These are phyloP conservation scores for Phytomonas sp. DNA, from an alignment of 208 protist species.

Conservation along the genomic window DNA sequence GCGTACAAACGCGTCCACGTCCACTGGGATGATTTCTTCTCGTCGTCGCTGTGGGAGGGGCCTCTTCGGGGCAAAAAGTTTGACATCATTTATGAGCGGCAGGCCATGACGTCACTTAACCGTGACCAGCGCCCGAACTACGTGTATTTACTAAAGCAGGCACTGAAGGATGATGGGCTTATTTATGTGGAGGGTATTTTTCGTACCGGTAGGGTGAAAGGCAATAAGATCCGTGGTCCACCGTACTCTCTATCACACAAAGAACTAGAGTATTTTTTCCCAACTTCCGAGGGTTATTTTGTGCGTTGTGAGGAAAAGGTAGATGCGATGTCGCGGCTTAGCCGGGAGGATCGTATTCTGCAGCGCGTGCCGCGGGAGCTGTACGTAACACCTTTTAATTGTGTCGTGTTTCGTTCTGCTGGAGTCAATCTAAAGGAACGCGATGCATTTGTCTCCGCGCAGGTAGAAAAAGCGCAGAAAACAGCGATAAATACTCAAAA, in stretches of 20 bases:
- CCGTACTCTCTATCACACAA: conserved; percentile 59
- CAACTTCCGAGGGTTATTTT: conserved; percentile 50
- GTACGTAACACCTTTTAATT: conserved; percentile 83
- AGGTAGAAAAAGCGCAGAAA: not conserved
- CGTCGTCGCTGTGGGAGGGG: conserved; percentile 65
- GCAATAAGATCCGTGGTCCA: conserved; percentile 70
- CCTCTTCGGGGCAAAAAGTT: conserved; percentile 37
- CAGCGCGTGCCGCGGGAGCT: conserved; percentile 70
- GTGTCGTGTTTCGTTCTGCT: conserved; percentile 67
- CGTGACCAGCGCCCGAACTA: conserved; percentile 77
- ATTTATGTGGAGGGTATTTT: conserved; percentile 87
- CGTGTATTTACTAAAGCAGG: conserved; percentile 70
- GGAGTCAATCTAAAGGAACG: conserved; percentile 38
- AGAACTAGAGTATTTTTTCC: conserved; percentile 77
- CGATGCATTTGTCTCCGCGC: not conserved
- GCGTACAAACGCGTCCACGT: conserved; percentile 45
- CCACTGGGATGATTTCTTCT: conserved; percentile 74
- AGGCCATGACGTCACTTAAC: conserved; percentile 79
- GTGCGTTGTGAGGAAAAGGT: conserved; percentile 84
- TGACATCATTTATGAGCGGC: conserved; percentile 86
- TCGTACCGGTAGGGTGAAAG: conserved; percentile 72
- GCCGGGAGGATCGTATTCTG: conserved; percentile 68
- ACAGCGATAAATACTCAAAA: not conserved
- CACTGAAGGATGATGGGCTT: conserved; percentile 73
- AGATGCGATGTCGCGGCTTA: conserved; percentile 73